Evolutionary conservation across 805 yeast genomes (phyloP).

Genomic region (Yarrowia sp.): DNA sequence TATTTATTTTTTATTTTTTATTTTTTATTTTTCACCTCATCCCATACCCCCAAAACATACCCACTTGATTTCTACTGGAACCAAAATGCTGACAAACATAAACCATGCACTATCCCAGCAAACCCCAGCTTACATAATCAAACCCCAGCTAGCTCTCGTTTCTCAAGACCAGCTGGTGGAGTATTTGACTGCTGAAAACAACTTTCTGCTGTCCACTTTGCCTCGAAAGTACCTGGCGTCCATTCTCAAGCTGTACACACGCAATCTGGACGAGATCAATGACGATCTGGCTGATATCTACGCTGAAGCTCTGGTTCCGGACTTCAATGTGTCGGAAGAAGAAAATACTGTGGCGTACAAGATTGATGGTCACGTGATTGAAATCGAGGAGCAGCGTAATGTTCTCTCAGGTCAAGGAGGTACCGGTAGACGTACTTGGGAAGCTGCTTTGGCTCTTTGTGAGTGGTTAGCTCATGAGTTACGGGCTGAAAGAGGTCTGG

Average conservation of each 20-base stretch:
- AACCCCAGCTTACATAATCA: conserved; percentile 19
- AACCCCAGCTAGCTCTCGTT: background rate
- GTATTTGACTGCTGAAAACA: background rate
- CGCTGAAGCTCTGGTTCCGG: conserved; percentile 7
- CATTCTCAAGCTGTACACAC: background rate
- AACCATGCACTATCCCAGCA: conserved; percentile 22
- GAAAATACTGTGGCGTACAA: background rate
- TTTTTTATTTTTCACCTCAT: background rate
- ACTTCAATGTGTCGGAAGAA: background rate
- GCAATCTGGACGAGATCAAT: background rate
- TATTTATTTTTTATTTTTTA: too few species aligned
- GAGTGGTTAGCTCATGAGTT: conserved; percentile 44
- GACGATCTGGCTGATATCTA: conserved; percentile 21
- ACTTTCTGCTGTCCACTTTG: background rate
- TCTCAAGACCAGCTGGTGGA: background rate
- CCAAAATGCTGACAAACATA: background rate
- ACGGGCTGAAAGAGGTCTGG: background rate
- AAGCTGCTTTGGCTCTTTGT: conserved; percentile 72
- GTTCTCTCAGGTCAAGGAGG: conserved; percentile 52
- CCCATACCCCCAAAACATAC: background rate
- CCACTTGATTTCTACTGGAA: too few species aligned
- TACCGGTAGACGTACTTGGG: conserved; percentile 93
- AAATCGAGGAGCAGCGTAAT: conserved; percentile 33
- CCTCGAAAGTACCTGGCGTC: conserved; percentile 8
- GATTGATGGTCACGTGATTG: conserved; percentile 24